Conservation (phyloP, 345 rosid genomes). For the Cardamine chenopodiifolia region DNA sequence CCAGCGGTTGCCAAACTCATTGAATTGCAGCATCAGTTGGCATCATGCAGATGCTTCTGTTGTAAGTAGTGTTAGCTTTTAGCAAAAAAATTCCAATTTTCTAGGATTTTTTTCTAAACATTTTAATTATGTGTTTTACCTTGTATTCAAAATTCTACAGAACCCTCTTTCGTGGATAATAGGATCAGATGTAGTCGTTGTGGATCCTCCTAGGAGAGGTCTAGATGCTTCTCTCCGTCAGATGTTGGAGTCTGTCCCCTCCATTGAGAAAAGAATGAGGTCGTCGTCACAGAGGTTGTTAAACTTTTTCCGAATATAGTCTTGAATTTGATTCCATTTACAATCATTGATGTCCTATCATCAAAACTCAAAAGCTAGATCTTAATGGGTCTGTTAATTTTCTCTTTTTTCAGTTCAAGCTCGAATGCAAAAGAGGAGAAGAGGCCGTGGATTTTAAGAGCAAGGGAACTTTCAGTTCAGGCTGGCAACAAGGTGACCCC, state of each 20-base stretch:
- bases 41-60: slow-evolving; percentile 82
- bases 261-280: slow-evolving; percentile 52
- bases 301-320: slow-evolving; percentile 8
- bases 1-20: slow-evolving; percentile 70
- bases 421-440: slow-evolving; percentile 71
- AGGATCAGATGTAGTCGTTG: slow-evolving; percentile 85
- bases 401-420: slow-evolving; percentile 47
- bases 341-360: neutral
- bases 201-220: slow-evolving; percentile 98
- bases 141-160: slow-evolving; percentile 46
- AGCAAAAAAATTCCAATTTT: neutral
- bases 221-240: slow-evolving; percentile 71
- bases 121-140: slow-evolving; percentile 6
- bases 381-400: slow-evolving; percentile 6
- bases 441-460: slow-evolving; percentile 95
- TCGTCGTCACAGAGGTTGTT: slow-evolving; percentile 57
- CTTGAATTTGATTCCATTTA: neutral
- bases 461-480: slow-evolving; percentile 73
- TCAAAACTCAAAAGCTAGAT: slow-evolving; percentile 5
- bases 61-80: slow-evolving; percentile 50
- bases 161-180: slow-evolving; percentile 88
- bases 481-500: slow-evolving; percentile 53
- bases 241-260: slow-evolving; percentile 58
- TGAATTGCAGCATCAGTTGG: slow-evolving; percentile 84
- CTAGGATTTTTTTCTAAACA: neutral